Evolutionary conservation across 2,329 filamentous ascomycete species (phyloP).

Genomic region (Claviceps quebecensis): DNA sequence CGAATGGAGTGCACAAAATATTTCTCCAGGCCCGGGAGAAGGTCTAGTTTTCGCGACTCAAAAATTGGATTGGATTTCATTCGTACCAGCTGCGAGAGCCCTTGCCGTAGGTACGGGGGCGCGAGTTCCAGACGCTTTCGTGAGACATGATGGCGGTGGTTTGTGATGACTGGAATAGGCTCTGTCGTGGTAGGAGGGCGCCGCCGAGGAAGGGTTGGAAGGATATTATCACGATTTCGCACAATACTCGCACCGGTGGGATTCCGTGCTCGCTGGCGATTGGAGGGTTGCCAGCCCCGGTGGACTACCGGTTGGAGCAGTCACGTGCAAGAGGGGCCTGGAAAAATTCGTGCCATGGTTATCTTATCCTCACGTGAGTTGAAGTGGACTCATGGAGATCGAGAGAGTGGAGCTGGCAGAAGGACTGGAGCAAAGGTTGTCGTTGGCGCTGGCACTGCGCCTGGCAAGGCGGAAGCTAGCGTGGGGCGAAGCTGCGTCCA

Average conservation of each 20-base stretch:
- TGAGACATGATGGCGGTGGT: constrained; percentile 43
- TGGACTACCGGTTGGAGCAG: neutral
- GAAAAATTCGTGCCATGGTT: neutral
- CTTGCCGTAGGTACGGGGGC: constrained; percentile 95
- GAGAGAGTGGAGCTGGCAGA: too few species aligned
- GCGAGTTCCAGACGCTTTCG: constrained; percentile 99
- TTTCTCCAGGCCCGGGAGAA: neutral
- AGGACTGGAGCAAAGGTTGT: neutral
- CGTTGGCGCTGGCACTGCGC: neutral
- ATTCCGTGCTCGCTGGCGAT: constrained; percentile 17
- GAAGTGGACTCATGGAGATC: too few species aligned
- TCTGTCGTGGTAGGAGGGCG: neutral
- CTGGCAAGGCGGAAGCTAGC: neutral
- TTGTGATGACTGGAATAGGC: neutral
- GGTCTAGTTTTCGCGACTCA: neutral
- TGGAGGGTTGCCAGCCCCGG: constrained; percentile 26
- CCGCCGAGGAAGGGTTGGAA: constrained; percentile 8
- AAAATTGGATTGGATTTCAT: constrained; percentile 1
- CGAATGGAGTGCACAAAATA: neutral
- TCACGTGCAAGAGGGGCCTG: constrained; percentile 2
- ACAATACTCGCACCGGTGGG: constrained; percentile 4
- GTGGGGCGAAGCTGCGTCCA: neutral
- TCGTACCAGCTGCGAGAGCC: constrained; percentile 84
- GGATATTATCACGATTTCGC: constrained; percentile 5
- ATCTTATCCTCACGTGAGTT: constrained; percentile 12